phyloP scores from a whole-genome alignment of 352 stramenopile species.

The Globisporangium abappressorium region DNA sequence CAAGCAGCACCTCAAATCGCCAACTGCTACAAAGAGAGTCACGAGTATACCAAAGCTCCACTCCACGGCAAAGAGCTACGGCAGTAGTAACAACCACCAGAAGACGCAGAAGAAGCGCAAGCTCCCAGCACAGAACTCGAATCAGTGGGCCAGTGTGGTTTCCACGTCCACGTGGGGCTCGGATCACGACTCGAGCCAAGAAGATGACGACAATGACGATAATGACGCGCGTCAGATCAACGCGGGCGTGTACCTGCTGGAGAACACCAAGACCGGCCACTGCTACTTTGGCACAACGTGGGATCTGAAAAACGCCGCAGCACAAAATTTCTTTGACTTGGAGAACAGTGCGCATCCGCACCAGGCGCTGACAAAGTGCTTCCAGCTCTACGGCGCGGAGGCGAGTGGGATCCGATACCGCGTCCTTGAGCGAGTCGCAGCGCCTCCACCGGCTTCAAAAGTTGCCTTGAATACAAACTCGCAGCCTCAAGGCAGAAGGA shows the following conservation, averaged over 20 bases:
- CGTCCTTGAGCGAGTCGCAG: conserved; percentile 47
- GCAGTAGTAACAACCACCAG: not conserved
- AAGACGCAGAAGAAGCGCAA: conserved; percentile 12
- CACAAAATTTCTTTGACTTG: conserved; percentile 49
- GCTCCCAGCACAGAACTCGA: conserved; percentile 19
- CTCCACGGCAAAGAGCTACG: conserved; percentile 10
- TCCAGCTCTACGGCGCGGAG: conserved; percentile 40
- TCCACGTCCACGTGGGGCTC: not conserved
- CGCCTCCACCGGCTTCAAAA: conserved; percentile 14
- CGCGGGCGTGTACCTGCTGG: conserved; percentile 61
- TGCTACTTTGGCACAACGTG: conserved; percentile 66
- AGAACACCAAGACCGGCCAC: conserved; percentile 63
- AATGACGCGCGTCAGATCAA: conserved; percentile 39
- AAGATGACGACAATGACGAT: conserved; percentile 12
- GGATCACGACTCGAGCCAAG: conserved; percentile 1
- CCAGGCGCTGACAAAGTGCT: conserved; percentile 35
- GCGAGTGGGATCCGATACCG: conserved; percentile 47
- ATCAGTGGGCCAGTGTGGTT: conserved; percentile 24
- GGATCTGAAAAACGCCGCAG: conserved; percentile 58
- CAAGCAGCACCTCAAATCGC: not conserved
- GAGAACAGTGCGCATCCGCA: conserved; percentile 40
- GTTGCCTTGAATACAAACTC: not conserved
- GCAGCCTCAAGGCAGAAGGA: not conserved
- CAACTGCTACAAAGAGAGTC: not conserved
- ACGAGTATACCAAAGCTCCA: conserved; percentile 28